phyloP scores from a whole-genome alignment of 768 basidiomycete species.

The Lactarius trivialis region DNA sequence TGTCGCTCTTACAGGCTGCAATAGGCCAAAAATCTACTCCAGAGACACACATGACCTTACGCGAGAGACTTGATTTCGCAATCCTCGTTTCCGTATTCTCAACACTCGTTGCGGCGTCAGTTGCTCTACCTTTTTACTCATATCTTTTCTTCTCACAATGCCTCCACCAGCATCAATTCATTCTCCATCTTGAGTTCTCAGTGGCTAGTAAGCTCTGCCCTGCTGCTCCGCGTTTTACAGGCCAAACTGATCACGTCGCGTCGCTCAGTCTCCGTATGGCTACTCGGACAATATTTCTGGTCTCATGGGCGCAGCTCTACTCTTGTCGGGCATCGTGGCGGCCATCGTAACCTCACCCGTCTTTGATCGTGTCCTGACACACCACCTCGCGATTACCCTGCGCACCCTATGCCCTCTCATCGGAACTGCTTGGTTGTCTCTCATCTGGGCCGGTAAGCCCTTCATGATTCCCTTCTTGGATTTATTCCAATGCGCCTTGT shows the following conservation, averaged over 20 bases:
- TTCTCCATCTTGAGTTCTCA: slow-evolving; percentile 64
- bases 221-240: neutral
- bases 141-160: neutral
- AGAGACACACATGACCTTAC: slow-evolving; percentile 51
- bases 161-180: slow-evolving; percentile 43
- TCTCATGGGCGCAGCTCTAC: slow-evolving; percentile 60
- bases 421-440: slow-evolving; percentile 56
- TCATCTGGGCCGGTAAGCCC: slow-evolving; percentile 72
- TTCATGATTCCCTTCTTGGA: neutral
- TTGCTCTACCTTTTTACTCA: slow-evolving; percentile 15
- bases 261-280: slow-evolving; percentile 56
- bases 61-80: slow-evolving; percentile 65
- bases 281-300: slow-evolving; percentile 64
- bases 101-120: slow-evolving; percentile 56
- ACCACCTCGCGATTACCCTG: slow-evolving; percentile 53
- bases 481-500: neutral
- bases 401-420: slow-evolving; percentile 59
- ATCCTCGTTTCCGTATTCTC: slow-evolving; percentile 59
- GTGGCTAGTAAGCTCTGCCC: slow-evolving; percentile 47
- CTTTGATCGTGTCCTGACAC: slow-evolving; percentile 75
- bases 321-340: slow-evolving; percentile 64
- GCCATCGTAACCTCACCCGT: slow-evolving; percentile 66
- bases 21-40: slow-evolving; percentile 35
- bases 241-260: neutral
- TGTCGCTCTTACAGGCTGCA: slow-evolving; percentile 49